Percentiles rank a stretch among this genome's conserved stretches.
Conservation (phyloP, 106 monocot species). For the Acorus calamus region DNA sequence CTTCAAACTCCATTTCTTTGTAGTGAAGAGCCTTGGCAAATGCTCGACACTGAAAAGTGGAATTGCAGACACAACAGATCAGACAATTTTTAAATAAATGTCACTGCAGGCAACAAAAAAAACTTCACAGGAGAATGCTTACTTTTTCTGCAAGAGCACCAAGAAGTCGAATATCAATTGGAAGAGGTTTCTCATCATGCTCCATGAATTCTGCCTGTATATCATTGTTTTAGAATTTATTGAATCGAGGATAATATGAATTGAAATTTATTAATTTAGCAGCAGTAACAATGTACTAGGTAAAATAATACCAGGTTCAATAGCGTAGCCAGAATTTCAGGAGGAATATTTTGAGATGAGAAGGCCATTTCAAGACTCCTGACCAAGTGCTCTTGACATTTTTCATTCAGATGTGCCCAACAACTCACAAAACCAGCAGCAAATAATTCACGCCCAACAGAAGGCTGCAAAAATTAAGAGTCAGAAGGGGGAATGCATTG, state of each 20-base stretch:
- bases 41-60: constrained; percentile 72
- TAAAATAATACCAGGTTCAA: constrained; percentile 61
- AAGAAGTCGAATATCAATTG: constrained; percentile 97
- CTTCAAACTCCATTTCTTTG: constrained; percentile 99
- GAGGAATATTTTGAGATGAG: constrained; percentile 95
- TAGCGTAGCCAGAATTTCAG: constrained; percentile 92
- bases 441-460: constrained; percentile 95
- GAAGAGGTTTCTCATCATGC: constrained; percentile 97
- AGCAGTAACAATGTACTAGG: background rate
- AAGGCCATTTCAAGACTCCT: constrained; percentile 94
- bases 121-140: background rate
- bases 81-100: background rate
- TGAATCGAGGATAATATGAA: no score
- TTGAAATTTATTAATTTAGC: no score
- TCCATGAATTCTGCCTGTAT: constrained; percentile 99
- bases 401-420: constrained; percentile 93
- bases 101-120: no score
- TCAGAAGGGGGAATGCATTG: constrained; percentile 3
- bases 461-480: constrained; percentile 55
- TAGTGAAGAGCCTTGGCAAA: constrained; percentile 99
- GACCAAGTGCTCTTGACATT: constrained; percentile 84
- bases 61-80: background rate
- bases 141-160: constrained; percentile 99
- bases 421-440: constrained; percentile 98
- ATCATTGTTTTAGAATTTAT: no score